These are phyloP conservation scores for Lipomyces yamadae DNA, from an alignment of 805 yeast genomes.

Conservation along the genomic window DNA sequence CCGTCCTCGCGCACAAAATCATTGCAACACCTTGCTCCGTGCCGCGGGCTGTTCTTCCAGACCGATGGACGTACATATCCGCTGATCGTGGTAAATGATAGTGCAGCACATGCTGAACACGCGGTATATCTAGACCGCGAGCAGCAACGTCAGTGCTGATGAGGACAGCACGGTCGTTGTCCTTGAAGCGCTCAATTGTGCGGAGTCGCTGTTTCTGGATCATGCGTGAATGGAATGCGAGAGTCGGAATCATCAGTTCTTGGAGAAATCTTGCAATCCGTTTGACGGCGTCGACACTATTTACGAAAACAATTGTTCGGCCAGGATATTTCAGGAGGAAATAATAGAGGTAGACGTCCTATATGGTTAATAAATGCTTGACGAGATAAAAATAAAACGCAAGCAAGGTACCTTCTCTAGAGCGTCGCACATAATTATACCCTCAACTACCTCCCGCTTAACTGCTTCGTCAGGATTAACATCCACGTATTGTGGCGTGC, in stretches of 20 bases:
- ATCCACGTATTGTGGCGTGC: constrained; percentile 73
- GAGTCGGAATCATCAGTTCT: constrained; percentile 65
- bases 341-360: constrained; percentile 84
- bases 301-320: constrained; percentile 86
- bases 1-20: constrained; percentile 90
- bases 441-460: constrained; percentile 75
- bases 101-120: constrained; percentile 91
- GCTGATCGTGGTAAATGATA: constrained; percentile 95
- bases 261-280: constrained; percentile 77
- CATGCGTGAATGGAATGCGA: constrained; percentile 92
- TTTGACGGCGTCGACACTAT: constrained; percentile 93
- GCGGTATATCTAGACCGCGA: constrained; percentile 91
- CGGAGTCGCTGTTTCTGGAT: constrained; percentile 89
- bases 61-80: constrained; percentile 91
- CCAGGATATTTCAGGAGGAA: constrained; percentile 87
- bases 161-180: constrained; percentile 56
- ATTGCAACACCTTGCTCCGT: constrained; percentile 88
- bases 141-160: constrained; percentile 98
- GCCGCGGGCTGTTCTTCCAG: constrained; percentile 99
- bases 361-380: background rate
- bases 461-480: constrained; percentile 85
- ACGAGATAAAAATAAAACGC: background rate
- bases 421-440: constrained; percentile 88
- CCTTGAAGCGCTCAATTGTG: constrained; percentile 77
- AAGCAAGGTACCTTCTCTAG: constrained; percentile 63